phyloP scores from a whole-genome alignment of 2,329 filamentous ascomycete genomes.

The Daldinia eschscholtzii region DNA sequence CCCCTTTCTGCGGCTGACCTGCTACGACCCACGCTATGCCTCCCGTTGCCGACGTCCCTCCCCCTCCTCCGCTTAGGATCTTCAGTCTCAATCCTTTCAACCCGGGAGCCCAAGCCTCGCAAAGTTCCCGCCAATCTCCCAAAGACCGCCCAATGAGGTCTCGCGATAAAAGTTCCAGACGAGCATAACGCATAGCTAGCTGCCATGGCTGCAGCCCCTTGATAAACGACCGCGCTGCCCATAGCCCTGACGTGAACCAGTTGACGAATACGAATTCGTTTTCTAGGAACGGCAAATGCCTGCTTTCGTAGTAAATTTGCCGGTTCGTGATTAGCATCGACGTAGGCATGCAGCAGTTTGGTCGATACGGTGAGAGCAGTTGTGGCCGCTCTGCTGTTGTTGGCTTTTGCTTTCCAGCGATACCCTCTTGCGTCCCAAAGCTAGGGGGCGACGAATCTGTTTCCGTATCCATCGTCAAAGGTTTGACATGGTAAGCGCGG shows the following conservation, averaged over 20 bases:
- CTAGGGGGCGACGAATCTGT: conserved; percentile 3
- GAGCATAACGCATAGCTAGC: conserved; percentile 56
- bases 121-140: conserved; percentile 56
- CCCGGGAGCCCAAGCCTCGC: conserved; percentile 53
- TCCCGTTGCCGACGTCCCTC: conserved; percentile 29
- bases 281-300: conserved; percentile 55
- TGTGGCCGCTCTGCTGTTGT: conserved; percentile 10
- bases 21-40: conserved; percentile 39
- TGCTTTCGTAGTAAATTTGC: conserved; percentile 60
- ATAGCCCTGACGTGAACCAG: conserved; percentile 61
- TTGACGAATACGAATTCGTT: conserved; percentile 63
- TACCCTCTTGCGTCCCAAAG: not conserved
- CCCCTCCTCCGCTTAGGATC: conserved; percentile 51
- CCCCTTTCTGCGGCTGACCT: conserved; percentile 26
- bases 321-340: conserved; percentile 55
- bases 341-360: conserved; percentile 57
- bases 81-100: conserved; percentile 58
- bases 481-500: conserved; percentile 51
- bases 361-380: conserved; percentile 54
- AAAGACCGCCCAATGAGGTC: conserved; percentile 53
- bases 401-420: not conserved
- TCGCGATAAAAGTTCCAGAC: conserved; percentile 57
- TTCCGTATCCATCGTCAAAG: conserved; percentile 15
- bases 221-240: conserved; percentile 57
- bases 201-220: conserved; percentile 58